Evolutionary conservation across 1,284 basidiomycete genomes (phyloP), one percentile per base, ranked within the genome.

Genomic region (Volvariella surrecta): DNA sequence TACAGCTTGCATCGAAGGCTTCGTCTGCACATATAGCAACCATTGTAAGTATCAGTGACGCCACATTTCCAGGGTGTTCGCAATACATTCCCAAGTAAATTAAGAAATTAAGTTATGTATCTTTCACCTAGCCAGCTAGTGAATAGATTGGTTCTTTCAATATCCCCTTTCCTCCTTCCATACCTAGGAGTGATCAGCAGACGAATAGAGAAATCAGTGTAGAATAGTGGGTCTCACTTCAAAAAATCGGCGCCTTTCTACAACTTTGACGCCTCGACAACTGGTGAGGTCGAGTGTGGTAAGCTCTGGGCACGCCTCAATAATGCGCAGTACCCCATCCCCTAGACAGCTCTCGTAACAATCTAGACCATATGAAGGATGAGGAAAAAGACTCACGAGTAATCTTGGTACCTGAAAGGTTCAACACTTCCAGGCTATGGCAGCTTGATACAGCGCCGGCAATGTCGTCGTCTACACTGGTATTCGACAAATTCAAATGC

Each of bases 171-270:
- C 24, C 18, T 43, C 37, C 30, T 46, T 21, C 45, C 45, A 46
- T 18, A 46, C 13, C 45, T 46, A n/a, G n/a, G n/a, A n/a, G 19
- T 39, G 24, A n/a, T 4, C 2, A 7, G 4, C 18, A 6, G 24
- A 28, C 4, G 10, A 32, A 10, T 3, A 10, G 19, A 15, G 24
- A 3, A 17, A 40, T 28, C 41, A 2, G n/a, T 15, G 34, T 32
- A n/a, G 4, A 40, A 38, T 30, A 7, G 24, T 6, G 6, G 24
- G 24, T 9, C 4, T 37, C 45, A 78, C 79, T 64, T 83, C 76
- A 51, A 85, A 85, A 52, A 85, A 79, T n/a, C 70, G 67, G 17
- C 82, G 64, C 21, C 82, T 63, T 47, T 83, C 75, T 2, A 63
- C 64, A 3, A 83, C 65, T 11, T 52, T 65, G 40, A 85, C 66